Conservation (phyloP, 257 asterid genomes). For the Schizonepeta tenuifolia region DNA sequence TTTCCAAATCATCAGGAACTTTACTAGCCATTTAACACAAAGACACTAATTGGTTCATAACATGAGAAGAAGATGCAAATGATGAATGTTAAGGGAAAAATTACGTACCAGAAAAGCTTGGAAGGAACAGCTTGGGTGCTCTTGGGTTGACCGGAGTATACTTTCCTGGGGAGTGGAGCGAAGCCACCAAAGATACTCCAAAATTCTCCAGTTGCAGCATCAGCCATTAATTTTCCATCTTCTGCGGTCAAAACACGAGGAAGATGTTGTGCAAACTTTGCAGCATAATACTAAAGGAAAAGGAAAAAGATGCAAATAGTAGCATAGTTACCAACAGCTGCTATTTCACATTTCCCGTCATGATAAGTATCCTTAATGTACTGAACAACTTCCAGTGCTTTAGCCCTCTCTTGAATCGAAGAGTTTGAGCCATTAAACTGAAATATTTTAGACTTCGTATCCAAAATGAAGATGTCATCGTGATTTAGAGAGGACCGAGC, state of each 20-base stretch:
- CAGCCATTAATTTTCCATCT: constrained; percentile 85
- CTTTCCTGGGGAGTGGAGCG: constrained; percentile 87
- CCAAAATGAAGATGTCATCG: constrained; percentile 77
- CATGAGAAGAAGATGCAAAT: constrained; percentile 32
- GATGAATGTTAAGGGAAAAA: constrained; percentile 27
- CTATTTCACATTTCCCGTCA: constrained; percentile 81
- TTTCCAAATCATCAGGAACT: constrained; percentile 3
- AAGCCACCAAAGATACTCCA: constrained; percentile 93
- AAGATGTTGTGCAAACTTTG: constrained; percentile 19
- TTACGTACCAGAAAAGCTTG: constrained; percentile 68
- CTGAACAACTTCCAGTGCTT: constrained; percentile 91
- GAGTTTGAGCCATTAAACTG: constrained; percentile 87
- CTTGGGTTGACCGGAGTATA: constrained; percentile 35
- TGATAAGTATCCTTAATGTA: constrained; percentile 80
- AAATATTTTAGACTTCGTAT: constrained; percentile 70
- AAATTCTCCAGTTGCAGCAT: constrained; percentile 85
- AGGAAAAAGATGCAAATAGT: constrained; percentile 23
- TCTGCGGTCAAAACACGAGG: constrained; percentile 53
- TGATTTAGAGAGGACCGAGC: constrained; percentile 81
- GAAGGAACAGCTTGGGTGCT: constrained; percentile 27
- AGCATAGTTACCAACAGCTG: constrained; percentile 63
- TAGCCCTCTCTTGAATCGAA: constrained; percentile 84
- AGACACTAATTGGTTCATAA: constrained; percentile 1
- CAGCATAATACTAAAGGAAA: constrained; percentile 8
- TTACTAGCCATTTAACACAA: background rate